Conservation (phyloP, 2,329 filamentous ascomycete species). For the Pseudogymnoascus sp. region DNA sequence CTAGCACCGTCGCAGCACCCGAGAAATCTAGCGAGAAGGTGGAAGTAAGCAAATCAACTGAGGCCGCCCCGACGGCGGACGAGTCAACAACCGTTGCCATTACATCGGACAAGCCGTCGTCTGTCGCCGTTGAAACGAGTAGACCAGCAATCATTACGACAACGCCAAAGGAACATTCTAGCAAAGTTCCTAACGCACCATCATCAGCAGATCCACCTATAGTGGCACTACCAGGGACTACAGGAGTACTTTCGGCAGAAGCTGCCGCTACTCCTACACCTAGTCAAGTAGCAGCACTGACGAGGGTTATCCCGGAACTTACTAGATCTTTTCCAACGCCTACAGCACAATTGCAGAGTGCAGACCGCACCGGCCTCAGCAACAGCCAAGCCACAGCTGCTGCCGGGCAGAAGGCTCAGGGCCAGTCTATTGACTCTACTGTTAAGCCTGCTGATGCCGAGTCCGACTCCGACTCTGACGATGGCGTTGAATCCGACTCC, state of each 20-base stretch:
- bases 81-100: background rate
- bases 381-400: background rate
- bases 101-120: background rate
- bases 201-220: background rate
- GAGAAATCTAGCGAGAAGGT: background rate
- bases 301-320: background rate
- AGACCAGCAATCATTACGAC: background rate
- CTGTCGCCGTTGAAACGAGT: background rate
- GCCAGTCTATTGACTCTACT: background rate
- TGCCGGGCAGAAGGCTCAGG: background rate
- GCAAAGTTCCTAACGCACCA: background rate
- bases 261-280: background rate
- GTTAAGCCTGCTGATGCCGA: background rate
- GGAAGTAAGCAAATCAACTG: background rate
- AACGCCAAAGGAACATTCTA: background rate
- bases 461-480: background rate
- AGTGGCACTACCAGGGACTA: background rate
- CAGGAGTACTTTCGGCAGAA: background rate
- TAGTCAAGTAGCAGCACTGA: background rate
- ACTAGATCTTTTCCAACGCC: background rate
- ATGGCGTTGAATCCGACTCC: background rate
- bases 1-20: background rate
- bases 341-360: conserved; percentile 5
- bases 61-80: background rate
- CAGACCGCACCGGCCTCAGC: background rate